Conservation (phyloP, 78 protist genomes). For the Dictyostelium citrinum region DNA sequence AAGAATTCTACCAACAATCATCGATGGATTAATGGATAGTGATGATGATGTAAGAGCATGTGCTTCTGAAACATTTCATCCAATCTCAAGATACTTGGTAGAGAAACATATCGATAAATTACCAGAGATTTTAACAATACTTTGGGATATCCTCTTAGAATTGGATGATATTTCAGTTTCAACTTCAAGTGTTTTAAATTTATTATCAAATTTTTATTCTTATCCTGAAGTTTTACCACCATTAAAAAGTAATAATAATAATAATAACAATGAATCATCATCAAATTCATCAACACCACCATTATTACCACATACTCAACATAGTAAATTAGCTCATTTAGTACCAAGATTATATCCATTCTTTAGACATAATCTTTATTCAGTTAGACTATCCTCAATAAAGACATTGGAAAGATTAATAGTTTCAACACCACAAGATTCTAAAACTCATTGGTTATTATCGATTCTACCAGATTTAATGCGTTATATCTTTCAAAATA, state of each 20-base stretch:
- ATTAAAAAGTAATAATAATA: neutral
- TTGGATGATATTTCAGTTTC: constrained; percentile 79
- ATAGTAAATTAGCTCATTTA: constrained; percentile 20
- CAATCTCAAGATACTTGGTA: constrained; percentile 24
- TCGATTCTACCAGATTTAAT: constrained; percentile 49
- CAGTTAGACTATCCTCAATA: constrained; percentile 50
- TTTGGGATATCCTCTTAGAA: constrained; percentile 79
- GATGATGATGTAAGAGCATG: constrained; percentile 81
- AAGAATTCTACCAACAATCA: constrained; percentile 1
- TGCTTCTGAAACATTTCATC: constrained; percentile 71
- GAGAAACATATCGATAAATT: neutral
- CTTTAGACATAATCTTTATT: constrained; percentile 45
- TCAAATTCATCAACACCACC: neutral
- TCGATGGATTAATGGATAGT: constrained; percentile 46
- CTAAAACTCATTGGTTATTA: constrained; percentile 26
- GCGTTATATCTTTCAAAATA: constrained; percentile 72
- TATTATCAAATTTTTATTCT: constrained; percentile 40
- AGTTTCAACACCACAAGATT: neutral
- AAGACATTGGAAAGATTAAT: constrained; percentile 44
- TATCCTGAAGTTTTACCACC: constrained; percentile 35
- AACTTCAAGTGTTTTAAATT: constrained; percentile 51
- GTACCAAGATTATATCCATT: constrained; percentile 76
- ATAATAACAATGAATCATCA: neutral
- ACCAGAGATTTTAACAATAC: constrained; percentile 30
- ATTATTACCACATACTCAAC: constrained; percentile 15